These are phyloP conservation scores for Salix udensis DNA, from an alignment of 345 rosid genomes.

Conservation along the genomic window DNA sequence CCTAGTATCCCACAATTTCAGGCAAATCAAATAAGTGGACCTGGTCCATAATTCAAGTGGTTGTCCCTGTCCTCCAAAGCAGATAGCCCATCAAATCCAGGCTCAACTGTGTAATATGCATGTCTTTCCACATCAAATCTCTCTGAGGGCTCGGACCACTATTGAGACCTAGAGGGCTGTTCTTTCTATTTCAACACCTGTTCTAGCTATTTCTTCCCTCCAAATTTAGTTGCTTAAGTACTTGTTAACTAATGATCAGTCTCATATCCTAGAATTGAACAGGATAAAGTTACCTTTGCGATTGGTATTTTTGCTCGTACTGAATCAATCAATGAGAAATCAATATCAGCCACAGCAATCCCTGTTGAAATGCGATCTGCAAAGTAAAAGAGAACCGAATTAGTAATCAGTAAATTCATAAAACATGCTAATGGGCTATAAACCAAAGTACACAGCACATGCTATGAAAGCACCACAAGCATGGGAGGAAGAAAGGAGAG, in stretches of 20 bases:
- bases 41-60: neutral
- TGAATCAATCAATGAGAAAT: conserved; percentile 70
- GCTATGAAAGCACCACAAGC: neutral
- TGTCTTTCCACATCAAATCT: neutral
- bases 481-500: neutral
- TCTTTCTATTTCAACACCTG: neutral
- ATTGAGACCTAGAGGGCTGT: neutral
- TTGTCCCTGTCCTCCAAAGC: neutral
- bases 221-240: neutral
- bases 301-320: conserved; percentile 83
- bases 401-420: neutral
- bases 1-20: neutral
- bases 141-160: neutral
- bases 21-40: neutral
- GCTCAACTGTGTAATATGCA: neutral
- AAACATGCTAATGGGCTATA: neutral
- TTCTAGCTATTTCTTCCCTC: neutral
- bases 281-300: conserved; percentile 46
- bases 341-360: conserved; percentile 75
- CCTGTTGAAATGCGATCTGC: conserved; percentile 76
- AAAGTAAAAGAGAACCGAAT: conserved; percentile 6
- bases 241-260: neutral
- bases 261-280: neutral
- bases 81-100: neutral
- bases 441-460: conserved; percentile 2